Percentiles rank a stretch among this genome's conserved stretches.
phyloP scores from a whole-genome alignment of 1,284 basidiomycete species.

The Athelia sp. region DNA sequence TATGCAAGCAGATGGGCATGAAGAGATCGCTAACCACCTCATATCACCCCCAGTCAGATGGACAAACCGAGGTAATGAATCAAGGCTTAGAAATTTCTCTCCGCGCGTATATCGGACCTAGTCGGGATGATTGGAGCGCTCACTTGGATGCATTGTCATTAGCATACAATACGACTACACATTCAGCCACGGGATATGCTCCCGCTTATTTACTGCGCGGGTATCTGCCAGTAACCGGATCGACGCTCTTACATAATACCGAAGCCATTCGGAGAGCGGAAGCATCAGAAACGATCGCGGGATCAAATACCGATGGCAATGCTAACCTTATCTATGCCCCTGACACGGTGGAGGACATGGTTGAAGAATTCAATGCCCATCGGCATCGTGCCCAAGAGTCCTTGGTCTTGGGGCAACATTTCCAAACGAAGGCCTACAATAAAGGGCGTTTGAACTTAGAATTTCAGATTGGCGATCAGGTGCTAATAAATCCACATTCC shows the following conservation, averaged over 20 bases:
- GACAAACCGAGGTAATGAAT: conserved; percentile 27
- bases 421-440: conserved; percentile 17
- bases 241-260: background rate
- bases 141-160: conserved; percentile 7
- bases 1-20: conserved; percentile 17
- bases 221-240: conserved; percentile 14
- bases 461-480: conserved; percentile 19
- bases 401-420: conserved; percentile 14
- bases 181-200: conserved; percentile 16
- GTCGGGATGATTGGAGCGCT: conserved; percentile 13
- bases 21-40: conserved; percentile 19
- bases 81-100: conserved; percentile 26
- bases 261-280: no score
- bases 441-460: conserved; percentile 5
- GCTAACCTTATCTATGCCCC: no score
- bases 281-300: no score
- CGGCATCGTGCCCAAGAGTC: conserved; percentile 17
- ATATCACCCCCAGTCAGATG: conserved; percentile 28
- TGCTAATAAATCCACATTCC: conserved; percentile 25
- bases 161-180: conserved; percentile 18
- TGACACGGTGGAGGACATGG: conserved; percentile 8
- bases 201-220: conserved; percentile 20
- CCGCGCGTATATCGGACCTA: conserved; percentile 14
- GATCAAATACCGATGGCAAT: no score
- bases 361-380: conserved; percentile 14